Evolutionary conservation across 2,329 filamentous ascomycete genomes (phyloP).

Genomic region (Arthroderma sp.): DNA sequence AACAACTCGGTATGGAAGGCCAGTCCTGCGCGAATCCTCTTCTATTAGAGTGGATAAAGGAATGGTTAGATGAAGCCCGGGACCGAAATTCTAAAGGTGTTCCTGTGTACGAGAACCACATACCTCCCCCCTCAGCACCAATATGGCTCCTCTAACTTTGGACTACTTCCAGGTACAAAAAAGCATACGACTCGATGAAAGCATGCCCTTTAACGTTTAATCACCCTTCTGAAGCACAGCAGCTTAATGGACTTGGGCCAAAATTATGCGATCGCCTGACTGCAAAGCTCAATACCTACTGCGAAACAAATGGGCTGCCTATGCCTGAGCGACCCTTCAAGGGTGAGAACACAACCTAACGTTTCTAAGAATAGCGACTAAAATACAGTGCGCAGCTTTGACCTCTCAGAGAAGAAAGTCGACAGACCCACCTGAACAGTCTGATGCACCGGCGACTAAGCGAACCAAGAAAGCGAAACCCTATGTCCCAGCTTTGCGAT

Average conservation of each 20-base stretch:
- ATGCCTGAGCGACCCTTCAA: slow-evolving; percentile 48
- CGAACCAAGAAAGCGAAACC: slow-evolving; percentile 44
- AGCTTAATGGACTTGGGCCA: slow-evolving; percentile 60
- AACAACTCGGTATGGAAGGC: slow-evolving; percentile 10
- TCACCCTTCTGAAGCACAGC: slow-evolving; percentile 59
- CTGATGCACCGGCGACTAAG: slow-evolving; percentile 36
- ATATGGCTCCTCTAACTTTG: not conserved
- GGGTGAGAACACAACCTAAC: slow-evolving; percentile 17
- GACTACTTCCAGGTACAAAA: slow-evolving; percentile 48
- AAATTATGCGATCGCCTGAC: slow-evolving; percentile 59
- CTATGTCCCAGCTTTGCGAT: slow-evolving; percentile 61
- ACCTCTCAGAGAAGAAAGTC: slow-evolving; percentile 19
- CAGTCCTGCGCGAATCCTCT: slow-evolving; percentile 53
- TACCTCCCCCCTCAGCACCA: not conserved
- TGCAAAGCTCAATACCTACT: slow-evolving; percentile 43
- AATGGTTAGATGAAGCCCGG: slow-evolving; percentile 59
- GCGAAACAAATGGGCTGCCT: slow-evolving; percentile 51
- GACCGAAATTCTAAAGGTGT: slow-evolving; percentile 58
- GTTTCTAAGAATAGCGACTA: not conserved
- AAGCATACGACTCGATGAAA: slow-evolving; percentile 64
- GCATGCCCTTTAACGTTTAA: slow-evolving; percentile 56
- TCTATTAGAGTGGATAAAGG: slow-evolving; percentile 59
- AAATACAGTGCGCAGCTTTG: not conserved
- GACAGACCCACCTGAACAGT: slow-evolving; percentile 15
- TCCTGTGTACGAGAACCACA: slow-evolving; percentile 29